These are phyloP conservation scores for Scheffersomyces cryptocercus DNA, from an alignment of 1,139 yeast genomes.

Conservation along the genomic window DNA sequence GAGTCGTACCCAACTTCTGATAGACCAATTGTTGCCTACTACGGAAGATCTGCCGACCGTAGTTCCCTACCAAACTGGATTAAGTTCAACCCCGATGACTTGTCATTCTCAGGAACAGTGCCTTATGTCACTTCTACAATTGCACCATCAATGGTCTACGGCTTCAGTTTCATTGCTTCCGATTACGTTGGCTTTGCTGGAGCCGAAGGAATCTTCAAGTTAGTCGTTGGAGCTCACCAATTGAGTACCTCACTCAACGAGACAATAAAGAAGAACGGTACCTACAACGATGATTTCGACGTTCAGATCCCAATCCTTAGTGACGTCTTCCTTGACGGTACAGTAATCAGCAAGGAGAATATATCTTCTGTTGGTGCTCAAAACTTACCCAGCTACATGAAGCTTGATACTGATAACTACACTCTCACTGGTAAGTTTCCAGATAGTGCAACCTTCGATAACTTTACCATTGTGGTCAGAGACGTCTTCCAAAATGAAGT, in stretches of 20 bases:
- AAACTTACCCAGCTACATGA: conserved; percentile 63
- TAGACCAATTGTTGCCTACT: conserved; percentile 60
- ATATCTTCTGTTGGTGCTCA: conserved; percentile 52
- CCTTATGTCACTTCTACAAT: conserved; percentile 82
- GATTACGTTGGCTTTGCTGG: conserved; percentile 79
- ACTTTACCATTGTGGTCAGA: conserved; percentile 56
- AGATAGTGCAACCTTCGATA: conserved; percentile 35
- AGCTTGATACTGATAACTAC: conserved; percentile 41
- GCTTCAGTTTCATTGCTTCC: conserved; percentile 76
- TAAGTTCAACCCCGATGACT: conserved; percentile 56
- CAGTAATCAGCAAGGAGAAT: conserved; percentile 45
- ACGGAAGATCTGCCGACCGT: conserved; percentile 79
- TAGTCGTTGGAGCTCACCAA: conserved; percentile 86
- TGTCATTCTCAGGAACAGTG: conserved; percentile 84
- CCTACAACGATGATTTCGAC: conserved; percentile 55
- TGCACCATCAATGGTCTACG: conserved; percentile 81
- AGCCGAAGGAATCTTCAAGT: conserved; percentile 64
- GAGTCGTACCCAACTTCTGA: conserved; percentile 42
- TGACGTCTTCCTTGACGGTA: conserved; percentile 61
- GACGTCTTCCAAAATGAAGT: conserved; percentile 70
- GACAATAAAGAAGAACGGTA: conserved; percentile 63
- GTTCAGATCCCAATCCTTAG: conserved; percentile 60
- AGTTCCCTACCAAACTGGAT: conserved; percentile 94
- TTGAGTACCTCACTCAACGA: conserved; percentile 61
- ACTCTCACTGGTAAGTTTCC: conserved; percentile 65